Evolutionary conservation across 805 yeast species (phyloP), one percentile per base, ranked within the genome.

Genomic region (Cephaloascus fragrans): DNA sequence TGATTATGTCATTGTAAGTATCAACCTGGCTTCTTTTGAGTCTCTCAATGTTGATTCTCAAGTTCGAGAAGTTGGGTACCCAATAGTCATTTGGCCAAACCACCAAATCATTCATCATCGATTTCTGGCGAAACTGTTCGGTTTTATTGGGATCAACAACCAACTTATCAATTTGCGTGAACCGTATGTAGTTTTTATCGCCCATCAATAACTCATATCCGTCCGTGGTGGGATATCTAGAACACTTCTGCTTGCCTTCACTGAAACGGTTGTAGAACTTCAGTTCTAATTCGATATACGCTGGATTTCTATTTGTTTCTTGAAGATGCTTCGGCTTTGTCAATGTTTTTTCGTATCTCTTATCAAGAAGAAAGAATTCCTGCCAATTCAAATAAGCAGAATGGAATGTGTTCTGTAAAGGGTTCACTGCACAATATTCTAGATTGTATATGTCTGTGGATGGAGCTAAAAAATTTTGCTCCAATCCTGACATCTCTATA

Each of bases 41-140:
- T 18, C 59, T 55, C 52, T 81, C 87, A 28, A 79, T 40, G 3
- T 55, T 50, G 14, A 77, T 32, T 34, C 77, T 56, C 3, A 72
- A 44, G 2, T 78, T 69, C 8, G 56, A 52, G 2, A 75, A 44
- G 12, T 53, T 50, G 1, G 64, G 65, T 29, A 73, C 44, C 62
- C 66, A 69, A 26, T 64, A 40, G 50, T 67, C 68, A 37, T 55
- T 20, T 34, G 39, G 43, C 38, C 47, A 32, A 32, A 42, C 14
- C 45, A 31, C 17, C 3, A 37, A 19, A 6, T 38, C 34, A 4
- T 36, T 31, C n/a, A 15, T 29, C 32, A 4, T 37, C 18, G 4
- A 23, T 29, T 14, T 14, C 18, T 15, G 18, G 14, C 19, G 18
- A 10, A 10, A 32, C 28, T 10, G 47, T 44, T 41, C 4, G 19